A percentile compares a stretch with the other conserved stretches of the same genome.
These are phyloP conservation scores for Phaeophleospora eucalypticola DNA, from an alignment of 2,329 filamentous ascomycete species.

Conservation along the genomic window DNA sequence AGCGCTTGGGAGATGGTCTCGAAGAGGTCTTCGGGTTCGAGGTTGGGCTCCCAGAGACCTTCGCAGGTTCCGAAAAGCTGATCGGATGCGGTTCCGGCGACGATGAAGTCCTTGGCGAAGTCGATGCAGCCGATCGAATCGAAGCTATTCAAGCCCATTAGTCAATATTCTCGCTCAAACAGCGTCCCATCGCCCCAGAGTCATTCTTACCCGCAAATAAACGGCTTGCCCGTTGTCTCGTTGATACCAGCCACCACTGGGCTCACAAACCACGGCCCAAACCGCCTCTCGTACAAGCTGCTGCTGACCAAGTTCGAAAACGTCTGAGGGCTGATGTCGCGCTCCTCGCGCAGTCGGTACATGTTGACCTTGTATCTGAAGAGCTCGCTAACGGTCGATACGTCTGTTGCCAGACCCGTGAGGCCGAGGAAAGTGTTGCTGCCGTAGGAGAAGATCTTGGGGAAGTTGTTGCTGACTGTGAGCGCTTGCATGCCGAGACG, in stretches of 20 bases:
- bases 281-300: constrained; percentile 88
- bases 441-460: constrained; percentile 98
- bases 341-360: constrained; percentile 98
- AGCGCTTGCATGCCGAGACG: constrained; percentile 93
- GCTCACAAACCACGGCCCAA: constrained; percentile 93
- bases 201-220: constrained; percentile 71
- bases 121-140: constrained; percentile 99
- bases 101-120: constrained; percentile 99
- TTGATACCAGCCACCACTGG: constrained; percentile 95
- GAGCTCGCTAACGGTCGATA: constrained; percentile 88
- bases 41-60: constrained; percentile 93
- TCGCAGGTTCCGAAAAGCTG: constrained; percentile 99
- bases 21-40: constrained; percentile 92
- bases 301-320: constrained; percentile 94
- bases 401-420: constrained; percentile 93
- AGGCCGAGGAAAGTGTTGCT: constrained; percentile 87
- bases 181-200: background rate
- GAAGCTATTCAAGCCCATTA: constrained; percentile 49
- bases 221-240: constrained; percentile 87
- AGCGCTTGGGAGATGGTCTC: constrained; percentile 97
- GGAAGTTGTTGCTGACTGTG: constrained; percentile 99
- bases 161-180: constrained; percentile 1
- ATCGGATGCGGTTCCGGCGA: constrained; percentile 90
- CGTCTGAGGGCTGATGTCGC: constrained; percentile 87
- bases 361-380: constrained; percentile 99